A percentile compares a stretch with the other conserved stretches of the same genome.
Conservation (phyloP, 2,329 filamentous ascomycete species). For the Epichloe elymi region DNA sequence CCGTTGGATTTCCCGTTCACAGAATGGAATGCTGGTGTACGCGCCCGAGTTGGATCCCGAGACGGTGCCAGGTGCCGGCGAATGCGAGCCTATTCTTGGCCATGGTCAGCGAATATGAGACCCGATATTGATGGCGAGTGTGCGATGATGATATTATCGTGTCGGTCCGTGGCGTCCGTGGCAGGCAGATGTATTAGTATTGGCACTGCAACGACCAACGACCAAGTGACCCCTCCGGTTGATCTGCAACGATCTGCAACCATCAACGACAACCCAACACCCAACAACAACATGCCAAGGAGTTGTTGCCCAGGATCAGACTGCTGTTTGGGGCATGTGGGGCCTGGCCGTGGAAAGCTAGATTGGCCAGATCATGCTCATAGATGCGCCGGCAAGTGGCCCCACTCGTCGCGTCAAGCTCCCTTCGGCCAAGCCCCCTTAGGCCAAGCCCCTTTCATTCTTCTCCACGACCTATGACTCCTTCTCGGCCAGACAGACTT, state of each 20-base stretch:
- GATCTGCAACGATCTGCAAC: neutral
- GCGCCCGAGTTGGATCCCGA: neutral
- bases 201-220: too few species aligned
- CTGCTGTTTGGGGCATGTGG: slow-evolving; percentile 1
- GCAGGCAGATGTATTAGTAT: too few species aligned
- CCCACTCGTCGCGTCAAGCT: neutral
- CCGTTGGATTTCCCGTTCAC: too few species aligned
- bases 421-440: neutral
- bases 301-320: neutral
- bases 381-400: neutral
- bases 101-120: neutral
- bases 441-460: neutral
- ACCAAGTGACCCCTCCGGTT: too few species aligned
- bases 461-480: neutral
- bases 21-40: neutral
- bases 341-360: neutral
- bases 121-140: too few species aligned
- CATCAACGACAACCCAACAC: too few species aligned
- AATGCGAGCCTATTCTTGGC: neutral
- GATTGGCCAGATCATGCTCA: neutral
- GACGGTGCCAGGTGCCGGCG: neutral
- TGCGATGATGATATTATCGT: too few species aligned
- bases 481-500: neutral
- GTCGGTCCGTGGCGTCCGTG: too few species aligned
- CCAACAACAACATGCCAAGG: neutral